A percentile compares a stretch with the other conserved stretches of the same genome.
phyloP scores from a whole-genome alignment of 2,329 filamentous ascomycete species.

The Microcera coccophila region DNA sequence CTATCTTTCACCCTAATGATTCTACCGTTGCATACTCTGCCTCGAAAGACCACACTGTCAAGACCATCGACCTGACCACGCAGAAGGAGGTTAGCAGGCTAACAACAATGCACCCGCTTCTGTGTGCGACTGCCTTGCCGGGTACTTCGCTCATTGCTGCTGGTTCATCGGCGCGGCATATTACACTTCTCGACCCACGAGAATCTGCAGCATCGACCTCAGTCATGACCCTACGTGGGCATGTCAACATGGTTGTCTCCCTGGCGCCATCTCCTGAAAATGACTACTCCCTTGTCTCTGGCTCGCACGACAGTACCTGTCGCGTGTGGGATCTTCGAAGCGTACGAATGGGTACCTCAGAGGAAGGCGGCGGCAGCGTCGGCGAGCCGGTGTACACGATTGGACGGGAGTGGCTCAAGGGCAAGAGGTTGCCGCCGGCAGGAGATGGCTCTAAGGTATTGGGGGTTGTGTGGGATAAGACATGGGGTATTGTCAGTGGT shows the following conservation, averaged over 20 bases:
- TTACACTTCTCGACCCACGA: conserved; percentile 89
- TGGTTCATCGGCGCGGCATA: conserved; percentile 79
- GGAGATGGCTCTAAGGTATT: conserved; percentile 91
- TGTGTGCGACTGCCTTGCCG: conserved; percentile 72
- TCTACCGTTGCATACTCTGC: conserved; percentile 85
- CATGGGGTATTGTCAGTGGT: conserved; percentile 82
- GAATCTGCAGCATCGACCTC: conserved; percentile 70
- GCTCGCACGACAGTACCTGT: conserved; percentile 88
- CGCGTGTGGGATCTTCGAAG: conserved; percentile 89
- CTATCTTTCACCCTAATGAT: conserved; percentile 81
- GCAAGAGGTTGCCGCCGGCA: conserved; percentile 60
- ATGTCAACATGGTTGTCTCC: conserved; percentile 67
- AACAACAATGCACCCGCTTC: conserved; percentile 76
- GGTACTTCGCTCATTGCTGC: conserved; percentile 61
- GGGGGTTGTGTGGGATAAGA: conserved; percentile 77
- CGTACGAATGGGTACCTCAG: conserved; percentile 54
- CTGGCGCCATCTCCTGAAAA: conserved; percentile 56
- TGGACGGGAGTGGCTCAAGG: conserved; percentile 66
- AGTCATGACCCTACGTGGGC: conserved; percentile 87
- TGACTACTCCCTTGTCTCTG: conserved; percentile 79
- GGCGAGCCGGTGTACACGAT: conserved; percentile 73
- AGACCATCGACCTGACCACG: conserved; percentile 88
- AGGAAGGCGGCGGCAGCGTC: conserved; percentile 61
- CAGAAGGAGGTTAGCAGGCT: conserved; percentile 73
- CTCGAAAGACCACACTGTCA: conserved; percentile 85